Evolutionary conservation across 495 filamentous ascomycete genomes (phyloP).

Genomic region (Wilcoxina mikolae): DNA sequence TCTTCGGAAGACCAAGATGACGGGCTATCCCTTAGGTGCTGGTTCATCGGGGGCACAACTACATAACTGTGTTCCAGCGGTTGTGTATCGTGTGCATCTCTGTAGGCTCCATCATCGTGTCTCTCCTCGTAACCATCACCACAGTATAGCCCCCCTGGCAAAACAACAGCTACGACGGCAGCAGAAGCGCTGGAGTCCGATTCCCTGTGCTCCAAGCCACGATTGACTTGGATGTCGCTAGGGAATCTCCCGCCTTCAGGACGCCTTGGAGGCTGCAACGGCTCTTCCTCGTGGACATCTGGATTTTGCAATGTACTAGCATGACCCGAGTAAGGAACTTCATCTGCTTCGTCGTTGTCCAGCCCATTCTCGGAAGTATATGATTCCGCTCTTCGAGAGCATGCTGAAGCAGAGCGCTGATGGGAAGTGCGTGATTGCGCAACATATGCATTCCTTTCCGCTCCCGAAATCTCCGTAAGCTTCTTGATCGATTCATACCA

Average conservation of each 20-base stretch:
- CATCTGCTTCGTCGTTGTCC: conserved; percentile 25
- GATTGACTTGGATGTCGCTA: conserved; percentile 24
- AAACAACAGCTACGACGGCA: conserved; percentile 17
- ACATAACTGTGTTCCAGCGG: conserved; percentile 5
- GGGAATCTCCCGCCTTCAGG: conserved; percentile 28
- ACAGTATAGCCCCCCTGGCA: conserved; percentile 4
- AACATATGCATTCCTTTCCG: conserved; percentile 77
- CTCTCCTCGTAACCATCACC: background rate
- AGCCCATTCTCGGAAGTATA: background rate
- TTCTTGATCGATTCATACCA: conserved; percentile 89
- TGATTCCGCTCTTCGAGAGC: conserved; percentile 3
- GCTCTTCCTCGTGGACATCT: conserved; percentile 5
- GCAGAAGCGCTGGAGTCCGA: conserved; percentile 26
- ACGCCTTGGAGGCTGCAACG: conserved; percentile 12
- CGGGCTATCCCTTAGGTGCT: conserved; percentile 3
- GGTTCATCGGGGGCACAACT: conserved; percentile 22
- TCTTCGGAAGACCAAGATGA: background rate
- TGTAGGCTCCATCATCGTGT: conserved; percentile 1
- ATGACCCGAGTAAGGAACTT: conserved; percentile 33
- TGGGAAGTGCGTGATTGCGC: conserved; percentile 4
- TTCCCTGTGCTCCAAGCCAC: conserved; percentile 4
- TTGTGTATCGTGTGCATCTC: conserved; percentile 11
- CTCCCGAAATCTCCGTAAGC: conserved; percentile 73
- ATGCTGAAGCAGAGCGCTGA: conserved; percentile 2
- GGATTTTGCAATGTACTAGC: conserved; percentile 6